These are phyloP conservation scores for Salvia hispanica DNA, from an alignment of 257 asterid species.

Conservation along the genomic window DNA sequence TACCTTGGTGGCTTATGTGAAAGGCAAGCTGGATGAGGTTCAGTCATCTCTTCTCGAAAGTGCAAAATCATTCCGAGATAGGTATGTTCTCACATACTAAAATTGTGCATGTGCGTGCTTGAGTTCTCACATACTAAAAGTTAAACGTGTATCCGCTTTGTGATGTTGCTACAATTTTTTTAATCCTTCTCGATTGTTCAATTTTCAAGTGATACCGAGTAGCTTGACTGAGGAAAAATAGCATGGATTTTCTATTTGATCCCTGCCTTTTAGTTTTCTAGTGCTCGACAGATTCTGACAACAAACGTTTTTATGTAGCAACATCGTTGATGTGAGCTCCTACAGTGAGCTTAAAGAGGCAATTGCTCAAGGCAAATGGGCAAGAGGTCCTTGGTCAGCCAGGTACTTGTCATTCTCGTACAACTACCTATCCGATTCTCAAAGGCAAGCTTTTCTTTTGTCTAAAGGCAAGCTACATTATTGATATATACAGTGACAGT, in stretches of 20 bases:
- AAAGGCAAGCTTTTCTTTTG: background rate
- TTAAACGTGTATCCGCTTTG: background rate
- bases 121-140: constrained; percentile 8
- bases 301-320: constrained; percentile 44
- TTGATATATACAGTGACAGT: constrained; percentile 52
- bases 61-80: constrained; percentile 76
- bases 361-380: constrained; percentile 94
- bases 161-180: background rate
- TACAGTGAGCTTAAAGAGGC: constrained; percentile 91
- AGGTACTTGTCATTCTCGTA: constrained; percentile 46
- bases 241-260: background rate
- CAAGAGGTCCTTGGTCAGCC: constrained; percentile 99
- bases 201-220: background rate
- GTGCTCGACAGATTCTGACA: constrained; percentile 32
- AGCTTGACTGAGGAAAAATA: too few species aligned
- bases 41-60: constrained; percentile 74
- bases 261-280: constrained; percentile 7
- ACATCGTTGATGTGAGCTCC: constrained; percentile 86
- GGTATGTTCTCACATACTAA: constrained; percentile 56
- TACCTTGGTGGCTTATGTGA: constrained; percentile 63
- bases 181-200: background rate
- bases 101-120: background rate
- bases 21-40: constrained; percentile 69
- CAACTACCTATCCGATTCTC: background rate
- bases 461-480: background rate